A percentile compares a stretch with the other conserved stretches of the same genome.
These are phyloP conservation scores for Carallia brachiata DNA, from an alignment of 345 rosid genomes.

Conservation along the genomic window DNA sequence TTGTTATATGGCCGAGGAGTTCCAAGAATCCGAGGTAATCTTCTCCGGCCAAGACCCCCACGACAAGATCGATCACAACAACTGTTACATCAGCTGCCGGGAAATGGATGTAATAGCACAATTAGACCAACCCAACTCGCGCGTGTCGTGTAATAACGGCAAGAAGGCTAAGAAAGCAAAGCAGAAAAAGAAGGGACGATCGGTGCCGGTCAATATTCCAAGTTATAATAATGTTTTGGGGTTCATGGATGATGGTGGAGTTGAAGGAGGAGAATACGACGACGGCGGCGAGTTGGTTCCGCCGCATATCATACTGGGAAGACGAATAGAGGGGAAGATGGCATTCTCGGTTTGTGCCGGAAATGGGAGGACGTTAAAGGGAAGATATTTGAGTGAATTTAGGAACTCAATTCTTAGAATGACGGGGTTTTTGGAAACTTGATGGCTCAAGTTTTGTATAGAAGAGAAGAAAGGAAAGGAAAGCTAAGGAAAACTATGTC, in stretches of 20 bases:
- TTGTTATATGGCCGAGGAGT: conserved; percentile 48
- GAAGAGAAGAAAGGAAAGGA: background rate
- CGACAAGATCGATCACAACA: background rate
- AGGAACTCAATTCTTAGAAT: conserved; percentile 72
- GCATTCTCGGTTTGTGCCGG: conserved; percentile 74
- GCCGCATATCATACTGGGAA: conserved; percentile 56
- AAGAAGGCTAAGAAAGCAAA: conserved; percentile 20
- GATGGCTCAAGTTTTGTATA: background rate
- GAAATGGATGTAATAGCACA: background rate
- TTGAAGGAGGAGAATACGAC: conserved; percentile 27
- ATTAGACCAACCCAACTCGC: background rate
- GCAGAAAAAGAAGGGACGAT: conserved; percentile 13
- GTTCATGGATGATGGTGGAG: conserved; percentile 7
- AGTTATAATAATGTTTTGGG: too few species aligned
- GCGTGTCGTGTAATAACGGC: background rate
- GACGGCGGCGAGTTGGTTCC: conserved; percentile 39
- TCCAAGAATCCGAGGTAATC: conserved; percentile 51
- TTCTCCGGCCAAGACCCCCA: conserved; percentile 31
- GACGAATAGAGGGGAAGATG: conserved; percentile 58
- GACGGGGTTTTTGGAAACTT: conserved; percentile 88
- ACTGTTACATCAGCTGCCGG: background rate
- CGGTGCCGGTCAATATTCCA: conserved; percentile 26
- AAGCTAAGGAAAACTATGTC: too few species aligned
- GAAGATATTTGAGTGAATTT: conserved; percentile 71
- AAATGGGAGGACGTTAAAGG: conserved; percentile 80